A percentile compares a stretch with the other conserved stretches of the same genome.
phyloP scores from a whole-genome alignment of 2,329 filamentous ascomycete species.

The Xylariaceae sp. region DNA sequence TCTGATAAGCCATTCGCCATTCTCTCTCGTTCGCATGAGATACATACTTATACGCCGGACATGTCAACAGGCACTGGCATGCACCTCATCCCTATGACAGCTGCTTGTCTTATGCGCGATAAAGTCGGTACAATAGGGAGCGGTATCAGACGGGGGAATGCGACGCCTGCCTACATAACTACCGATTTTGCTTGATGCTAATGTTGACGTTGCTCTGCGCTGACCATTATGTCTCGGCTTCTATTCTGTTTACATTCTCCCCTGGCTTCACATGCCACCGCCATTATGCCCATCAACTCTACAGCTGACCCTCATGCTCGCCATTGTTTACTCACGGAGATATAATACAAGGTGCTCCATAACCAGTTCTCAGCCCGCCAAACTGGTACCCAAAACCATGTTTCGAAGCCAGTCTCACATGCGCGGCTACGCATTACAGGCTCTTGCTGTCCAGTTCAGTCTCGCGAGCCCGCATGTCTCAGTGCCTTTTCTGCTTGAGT shows the following conservation, averaged over 20 bases:
- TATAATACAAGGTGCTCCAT: too few relatives aligned
- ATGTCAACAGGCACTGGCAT: constrained; percentile 10
- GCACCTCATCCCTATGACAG: constrained; percentile 11
- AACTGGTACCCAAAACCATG: background rate
- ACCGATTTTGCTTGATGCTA: background rate
- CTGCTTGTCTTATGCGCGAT: constrained; percentile 1
- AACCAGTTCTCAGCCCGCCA: background rate
- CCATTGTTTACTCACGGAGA: background rate
- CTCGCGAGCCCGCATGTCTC: background rate
- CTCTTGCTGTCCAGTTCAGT: background rate
- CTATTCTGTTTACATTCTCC: constrained; percentile 5
- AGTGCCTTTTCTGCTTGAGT: background rate
- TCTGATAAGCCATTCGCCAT: constrained; percentile 11
- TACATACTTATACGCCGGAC: constrained; percentile 9
- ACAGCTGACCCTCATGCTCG: background rate
- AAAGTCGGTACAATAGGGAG: background rate
- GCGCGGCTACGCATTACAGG: background rate
- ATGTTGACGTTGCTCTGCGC: background rate
- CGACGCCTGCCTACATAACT: constrained; percentile 1
- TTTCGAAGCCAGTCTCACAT: background rate
- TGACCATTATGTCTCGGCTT: background rate
- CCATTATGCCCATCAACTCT: background rate
- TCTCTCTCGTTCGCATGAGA: constrained; percentile 13
- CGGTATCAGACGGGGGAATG: constrained; percentile 6
- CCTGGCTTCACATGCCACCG: background rate